Conservation (phyloP, 441 rosid genomes). For the Populus hybrid region DNA sequence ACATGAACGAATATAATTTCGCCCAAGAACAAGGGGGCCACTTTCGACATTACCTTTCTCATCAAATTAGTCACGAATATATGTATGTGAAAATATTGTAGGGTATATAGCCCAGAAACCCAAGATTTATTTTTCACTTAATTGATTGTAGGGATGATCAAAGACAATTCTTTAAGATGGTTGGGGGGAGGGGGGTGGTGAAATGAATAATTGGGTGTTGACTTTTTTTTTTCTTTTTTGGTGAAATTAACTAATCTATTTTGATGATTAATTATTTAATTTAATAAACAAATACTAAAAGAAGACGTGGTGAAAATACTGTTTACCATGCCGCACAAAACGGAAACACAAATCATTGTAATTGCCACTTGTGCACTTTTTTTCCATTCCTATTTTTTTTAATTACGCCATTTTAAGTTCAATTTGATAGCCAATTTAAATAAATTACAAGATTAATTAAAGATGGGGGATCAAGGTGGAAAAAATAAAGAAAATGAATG, state of each 20-base stretch:
- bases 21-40: neutral
- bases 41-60: neutral
- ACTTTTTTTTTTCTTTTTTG: neutral
- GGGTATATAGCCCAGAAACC: neutral
- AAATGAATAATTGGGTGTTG: neutral
- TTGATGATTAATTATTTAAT: neutral
- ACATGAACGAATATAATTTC: conserved; percentile 45
- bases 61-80: conserved; percentile 40
- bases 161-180: neutral
- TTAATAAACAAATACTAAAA: no score
- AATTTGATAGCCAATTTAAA: no score
- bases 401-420: no score
- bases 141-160: conserved; percentile 2
- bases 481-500: no score
- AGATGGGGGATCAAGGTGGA: no score
- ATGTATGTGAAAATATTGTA: conserved; percentile 5
- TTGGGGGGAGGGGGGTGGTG: neutral
- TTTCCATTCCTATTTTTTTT: no score
- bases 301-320: no score
- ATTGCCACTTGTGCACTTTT: no score
- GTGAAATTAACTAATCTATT: neutral
- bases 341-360: no score
- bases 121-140: neutral
- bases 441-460: no score
- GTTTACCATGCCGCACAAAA: no score